Evolutionary conservation across 2,329 filamentous ascomycete species (phyloP).

Genomic region (Apiospora rasikravindrae): DNA sequence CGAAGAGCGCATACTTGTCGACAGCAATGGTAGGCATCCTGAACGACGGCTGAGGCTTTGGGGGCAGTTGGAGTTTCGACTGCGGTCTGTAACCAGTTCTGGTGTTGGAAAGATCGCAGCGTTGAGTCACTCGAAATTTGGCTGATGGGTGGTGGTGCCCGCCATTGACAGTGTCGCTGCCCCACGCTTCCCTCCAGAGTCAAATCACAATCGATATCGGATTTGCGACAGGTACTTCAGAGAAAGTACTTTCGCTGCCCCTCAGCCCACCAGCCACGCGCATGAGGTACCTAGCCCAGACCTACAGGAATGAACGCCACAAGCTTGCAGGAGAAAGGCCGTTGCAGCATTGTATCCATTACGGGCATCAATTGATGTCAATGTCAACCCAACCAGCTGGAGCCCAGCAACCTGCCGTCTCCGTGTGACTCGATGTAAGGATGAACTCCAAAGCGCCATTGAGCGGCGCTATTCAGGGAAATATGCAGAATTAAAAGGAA

Average conservation of each 20-base stretch:
- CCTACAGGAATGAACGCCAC: neutral
- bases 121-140: conserved; percentile 46
- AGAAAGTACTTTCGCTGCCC: neutral
- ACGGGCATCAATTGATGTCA: neutral
- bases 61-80: conserved; percentile 2
- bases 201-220: conserved; percentile 18
- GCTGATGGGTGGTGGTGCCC: conserved; percentile 18
- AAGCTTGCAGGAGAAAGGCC: neutral
- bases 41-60: conserved; percentile 25
- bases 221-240: neutral
- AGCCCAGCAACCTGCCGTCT: neutral
- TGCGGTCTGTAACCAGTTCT: neutral
- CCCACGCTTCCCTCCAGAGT: conserved; percentile 12
- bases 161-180: conserved; percentile 6
- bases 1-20: conserved; percentile 94
- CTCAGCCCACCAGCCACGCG: conserved; percentile 3
- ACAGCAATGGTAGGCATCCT: conserved; percentile 96
- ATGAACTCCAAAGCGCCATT: neutral
- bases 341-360: too few relatives aligned
- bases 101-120: conserved; percentile 22
- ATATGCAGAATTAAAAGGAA: neutral
- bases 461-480: neutral
- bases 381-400: neutral
- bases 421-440: neutral
- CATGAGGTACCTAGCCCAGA: neutral